Base-by-base conservation (phyloP, 306 rosid species). In the Quercus alba region DNA sequence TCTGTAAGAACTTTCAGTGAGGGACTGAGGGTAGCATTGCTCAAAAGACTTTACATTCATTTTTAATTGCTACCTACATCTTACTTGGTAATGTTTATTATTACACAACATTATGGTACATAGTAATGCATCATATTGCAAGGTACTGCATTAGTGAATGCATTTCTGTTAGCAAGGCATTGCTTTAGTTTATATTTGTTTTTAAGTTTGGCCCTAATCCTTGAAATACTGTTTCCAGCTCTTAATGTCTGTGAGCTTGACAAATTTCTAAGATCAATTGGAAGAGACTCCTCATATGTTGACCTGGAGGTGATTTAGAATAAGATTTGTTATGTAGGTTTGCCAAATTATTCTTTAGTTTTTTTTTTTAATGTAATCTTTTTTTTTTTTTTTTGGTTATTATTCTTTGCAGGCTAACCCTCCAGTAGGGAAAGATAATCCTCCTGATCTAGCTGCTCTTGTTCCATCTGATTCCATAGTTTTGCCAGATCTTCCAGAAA, bases 401-500 rank as follows among this genome's bases (percentile, higher is more conserved):
- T 8, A 25, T n/a, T 25, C 31, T 72, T 59, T 62, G 67, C 88
- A 96, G 99, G 98, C 97, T 78, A 96, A 89, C 78, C 99, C 97
- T 70, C 14, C 87, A 0, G 89, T 96, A 31, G 97, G 99, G 54
- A 96, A 96, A 82, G 98, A 96, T 86, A 96, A 89, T 81, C 97
- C 98, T 54, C 99, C 99, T 56, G 98, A 96, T 88, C 97, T 96
- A 79, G 99, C 98, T 23, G 79, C 84, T 56, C 86, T 93, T 51
- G 92, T 93, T 74, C 99, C 93, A 28, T 85, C 91, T 2, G 80
- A 84, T 77, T 79, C 94, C 56, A 38, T 84, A 58, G 56, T 75
- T 70, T 72, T 86, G 72, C 86, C 97, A 0, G 92, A 86, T 77
- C 81, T 79, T 70, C 88, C 86, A 11, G 92, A 86, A 81, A 89